Percentiles rank a stretch among this genome's conserved stretches.
These are phyloP conservation scores for Blastobotrys capitulatus DNA, from an alignment of 1,139 yeast genomes.

Conservation along the genomic window DNA sequence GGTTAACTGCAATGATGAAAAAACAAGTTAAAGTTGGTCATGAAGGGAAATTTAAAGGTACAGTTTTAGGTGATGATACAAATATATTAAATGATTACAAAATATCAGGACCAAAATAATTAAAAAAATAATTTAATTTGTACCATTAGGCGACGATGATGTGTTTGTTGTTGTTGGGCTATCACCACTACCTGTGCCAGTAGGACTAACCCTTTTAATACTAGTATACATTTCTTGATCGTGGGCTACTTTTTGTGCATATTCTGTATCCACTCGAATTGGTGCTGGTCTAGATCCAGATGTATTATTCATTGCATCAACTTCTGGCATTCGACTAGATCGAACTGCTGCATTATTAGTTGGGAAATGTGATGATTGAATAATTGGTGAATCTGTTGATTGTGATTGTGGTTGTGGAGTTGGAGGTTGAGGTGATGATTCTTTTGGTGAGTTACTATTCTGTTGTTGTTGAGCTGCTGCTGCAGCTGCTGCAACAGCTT, in stretches of 20 bases:
- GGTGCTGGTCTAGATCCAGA: conserved; percentile 18
- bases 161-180: conserved; percentile 3
- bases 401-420: background rate
- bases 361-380: background rate
- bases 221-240: conserved; percentile 17
- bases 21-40: conserved; percentile 34
- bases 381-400: background rate
- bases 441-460: background rate
- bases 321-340: conserved; percentile 12
- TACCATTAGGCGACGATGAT: background rate
- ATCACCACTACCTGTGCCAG: background rate
- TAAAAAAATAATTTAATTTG: no score
- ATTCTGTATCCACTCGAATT: conserved; percentile 17
- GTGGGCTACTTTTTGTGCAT: conserved; percentile 17
- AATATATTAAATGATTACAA: conserved; percentile 20
- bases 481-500: conserved; percentile 10
- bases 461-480: conserved; percentile 2
- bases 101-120: conserved; percentile 17
- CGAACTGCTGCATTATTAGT: conserved; percentile 7
- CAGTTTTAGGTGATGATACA: conserved; percentile 30
- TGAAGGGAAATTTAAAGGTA: conserved; percentile 33
- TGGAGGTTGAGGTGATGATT: background rate
- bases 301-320: conserved; percentile 15
- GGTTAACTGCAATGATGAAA: conserved; percentile 34
- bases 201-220: conserved; percentile 12